Evolutionary conservation across 2,329 filamentous ascomycete species (phyloP), one percentile per base, ranked within the genome.

Genomic region (Pseudogymnoascus sp.): DNA sequence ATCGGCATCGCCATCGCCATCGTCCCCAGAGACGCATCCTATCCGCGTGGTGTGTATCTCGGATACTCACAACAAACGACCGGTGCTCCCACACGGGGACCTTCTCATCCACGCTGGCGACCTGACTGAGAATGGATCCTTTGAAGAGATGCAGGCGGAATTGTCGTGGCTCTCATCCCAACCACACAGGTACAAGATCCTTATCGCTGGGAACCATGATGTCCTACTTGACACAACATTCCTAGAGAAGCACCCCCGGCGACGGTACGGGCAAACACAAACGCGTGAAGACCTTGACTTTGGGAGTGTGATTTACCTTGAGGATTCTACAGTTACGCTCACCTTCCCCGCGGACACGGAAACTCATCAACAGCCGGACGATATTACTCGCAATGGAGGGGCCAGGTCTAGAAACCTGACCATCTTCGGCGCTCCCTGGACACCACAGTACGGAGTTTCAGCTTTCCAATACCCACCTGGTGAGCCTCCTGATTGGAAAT

Each of bases 81-180:
- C 83, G 6, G 67, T 78, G n/a, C 78, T 95, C 0, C 91, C 91
- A 0, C 74, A 81, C 8, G 92, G 91, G 61, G 91, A 97, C 72
- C 78, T 97, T 20, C 82, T 97, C 57, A 88, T 97, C 67, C 93
- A 97, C 71, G 89, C 91, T 2, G 93, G 93, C 37, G 93, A 97
- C 74, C 78, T 96, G 68, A 88, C 87, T 60, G 86, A 90, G 67
- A 77, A 78, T 20, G 93, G 93, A 38, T 88, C 84, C 7, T 80
- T 84, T 0, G 77, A 78, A 11, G 87, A 91, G 64, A 86, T 97
- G 61, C 91, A 96, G 75, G 77, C 76, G n/a, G 88, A 94, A 68
- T 78, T 97, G 43, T 83, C 96, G 76, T 97, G 91, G 91, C 78
- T 97, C 11, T 81, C 79, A 54, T 77, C 78, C 3, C 81, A 92